These are phyloP conservation scores for Penicillium silybi DNA, from an alignment of 495 filamentous ascomycete genomes.

Conservation along the genomic window DNA sequence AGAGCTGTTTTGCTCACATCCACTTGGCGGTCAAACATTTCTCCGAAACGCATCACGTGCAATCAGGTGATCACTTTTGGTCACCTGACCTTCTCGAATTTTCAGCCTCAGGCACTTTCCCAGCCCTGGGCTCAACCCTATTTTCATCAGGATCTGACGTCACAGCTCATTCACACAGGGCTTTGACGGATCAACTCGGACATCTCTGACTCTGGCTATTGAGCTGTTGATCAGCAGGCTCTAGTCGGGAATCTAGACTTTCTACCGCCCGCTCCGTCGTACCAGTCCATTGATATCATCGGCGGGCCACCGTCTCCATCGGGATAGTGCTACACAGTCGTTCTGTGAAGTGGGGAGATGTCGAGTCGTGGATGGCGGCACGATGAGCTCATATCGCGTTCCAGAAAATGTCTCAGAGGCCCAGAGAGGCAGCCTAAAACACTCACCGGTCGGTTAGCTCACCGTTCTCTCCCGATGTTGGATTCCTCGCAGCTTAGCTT, in stretches of 20 bases:
- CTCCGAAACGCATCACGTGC: not conserved
- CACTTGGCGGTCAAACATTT: conserved; percentile 1
- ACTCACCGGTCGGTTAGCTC: conserved; percentile 20
- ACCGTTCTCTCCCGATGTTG: conserved; percentile 23
- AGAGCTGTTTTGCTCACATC: conserved; percentile 18
- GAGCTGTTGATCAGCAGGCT: conserved; percentile 13
- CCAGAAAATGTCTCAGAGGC: not conserved
- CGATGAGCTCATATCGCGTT: conserved; percentile 14
- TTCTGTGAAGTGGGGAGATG: not conserved
- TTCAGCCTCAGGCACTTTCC: conserved; percentile 4
- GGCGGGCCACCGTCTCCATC: not conserved
- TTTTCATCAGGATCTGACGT: conserved; percentile 11
- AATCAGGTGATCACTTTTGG: too few relatives aligned
- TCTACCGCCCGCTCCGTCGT: conserved; percentile 7
- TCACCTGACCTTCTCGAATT: not conserved
- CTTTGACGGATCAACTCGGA: conserved; percentile 8
- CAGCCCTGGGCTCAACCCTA: not conserved
- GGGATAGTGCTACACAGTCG: not conserved
- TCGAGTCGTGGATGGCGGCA: not conserved
- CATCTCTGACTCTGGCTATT: not conserved
- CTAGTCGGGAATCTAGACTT: conserved; percentile 9
- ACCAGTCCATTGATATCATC: not conserved
- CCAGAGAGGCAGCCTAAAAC: conserved; percentile 4
- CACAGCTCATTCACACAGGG: conserved; percentile 6
- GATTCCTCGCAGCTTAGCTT: not conserved